These are phyloP conservation scores for Hippophae tibetana DNA, from an alignment of 306 rosid species.

Conservation along the genomic window DNA sequence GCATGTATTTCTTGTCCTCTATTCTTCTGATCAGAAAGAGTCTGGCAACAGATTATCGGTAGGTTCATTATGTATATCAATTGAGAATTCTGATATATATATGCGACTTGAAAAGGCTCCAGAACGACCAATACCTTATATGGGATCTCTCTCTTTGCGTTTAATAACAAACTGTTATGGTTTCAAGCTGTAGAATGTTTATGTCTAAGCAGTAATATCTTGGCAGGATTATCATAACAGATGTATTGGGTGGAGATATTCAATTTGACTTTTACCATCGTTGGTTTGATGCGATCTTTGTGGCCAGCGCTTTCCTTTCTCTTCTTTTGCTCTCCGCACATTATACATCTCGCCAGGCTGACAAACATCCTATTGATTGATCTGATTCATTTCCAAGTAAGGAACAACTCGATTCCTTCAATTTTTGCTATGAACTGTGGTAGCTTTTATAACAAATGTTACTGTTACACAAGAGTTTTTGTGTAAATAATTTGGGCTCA, in stretches of 20 bases:
- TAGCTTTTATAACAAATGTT: not conserved
- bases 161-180: too few species aligned
- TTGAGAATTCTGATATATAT: not conserved
- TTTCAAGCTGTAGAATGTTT: not conserved
- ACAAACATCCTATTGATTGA: conserved; percentile 94
- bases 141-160: too few species aligned
- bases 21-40: conserved; percentile 95
- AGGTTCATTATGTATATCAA: conserved; percentile 16
- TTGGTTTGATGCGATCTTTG: conserved; percentile 97
- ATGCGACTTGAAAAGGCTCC: not conserved
- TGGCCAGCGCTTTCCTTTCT: conserved; percentile 98
- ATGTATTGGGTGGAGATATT: conserved; percentile 95
- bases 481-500: not conserved
- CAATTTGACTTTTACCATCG: conserved; percentile 97
- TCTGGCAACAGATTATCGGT: conserved; percentile 96
- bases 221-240: conserved; percentile 92
- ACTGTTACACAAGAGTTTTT: not conserved
- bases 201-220: conserved; percentile 5
- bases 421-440: not conserved
- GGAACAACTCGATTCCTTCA: conserved; percentile 8
- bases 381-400: conserved; percentile 7
- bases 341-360: conserved; percentile 89
- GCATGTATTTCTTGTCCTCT: conserved; percentile 91
- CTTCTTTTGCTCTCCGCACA: conserved; percentile 90
- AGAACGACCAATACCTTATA: too few species aligned